Base-by-base conservation (phyloP, 2,329 filamentous ascomycete genomes). In the Talaromyces sp. region DNA sequence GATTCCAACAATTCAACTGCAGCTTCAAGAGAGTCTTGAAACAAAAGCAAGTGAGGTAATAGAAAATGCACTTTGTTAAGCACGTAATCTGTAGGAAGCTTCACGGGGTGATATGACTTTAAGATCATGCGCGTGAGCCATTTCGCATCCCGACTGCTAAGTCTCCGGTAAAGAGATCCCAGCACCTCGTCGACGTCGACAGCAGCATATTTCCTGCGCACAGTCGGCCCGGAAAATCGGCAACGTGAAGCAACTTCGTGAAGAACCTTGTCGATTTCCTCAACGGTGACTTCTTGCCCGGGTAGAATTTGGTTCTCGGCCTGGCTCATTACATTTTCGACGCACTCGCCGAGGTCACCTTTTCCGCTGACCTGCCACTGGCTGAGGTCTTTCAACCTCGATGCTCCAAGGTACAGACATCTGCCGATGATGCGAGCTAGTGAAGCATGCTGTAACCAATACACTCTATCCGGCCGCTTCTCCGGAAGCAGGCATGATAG, bases 121-220 rank as follows among this genome's bases (percentile, higher is more conserved):
- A 96, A 79, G 5, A 96, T 81, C 33, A 97, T 79, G 3, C 93
- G 84, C 0, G 90, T 90, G 11, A 96, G 81, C 93, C 93, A 97
- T 76, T 96, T 96, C 3, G 88, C 89, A 71, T 96, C 90, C 48
- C 81, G 80, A 2, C 90, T 84, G 52, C 80, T 80, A 9, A 92
- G 71, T 7, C 84, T 83, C 33, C 76, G 78, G 69, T 89, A 90
- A 0, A 93, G 71, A 0, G 73, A 71, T 21, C 80, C 79, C 1
- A 93, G 73, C 3, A 81, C 72, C 4, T 77, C 75, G 23, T 80
- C 74, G 70, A 83, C 69, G 68, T 78, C 72, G 1, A 73, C 72
- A 4, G 73, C 73, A 21, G 73, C 68, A 50, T 75, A 69, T 37
- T 72, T 72, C 40, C 70, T 70, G 69, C 83, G 81, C 60, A 92